These are phyloP conservation scores for Ashbya aceris DNA, from an alignment of 1,139 yeast genomes.

Conservation along the genomic window DNA sequence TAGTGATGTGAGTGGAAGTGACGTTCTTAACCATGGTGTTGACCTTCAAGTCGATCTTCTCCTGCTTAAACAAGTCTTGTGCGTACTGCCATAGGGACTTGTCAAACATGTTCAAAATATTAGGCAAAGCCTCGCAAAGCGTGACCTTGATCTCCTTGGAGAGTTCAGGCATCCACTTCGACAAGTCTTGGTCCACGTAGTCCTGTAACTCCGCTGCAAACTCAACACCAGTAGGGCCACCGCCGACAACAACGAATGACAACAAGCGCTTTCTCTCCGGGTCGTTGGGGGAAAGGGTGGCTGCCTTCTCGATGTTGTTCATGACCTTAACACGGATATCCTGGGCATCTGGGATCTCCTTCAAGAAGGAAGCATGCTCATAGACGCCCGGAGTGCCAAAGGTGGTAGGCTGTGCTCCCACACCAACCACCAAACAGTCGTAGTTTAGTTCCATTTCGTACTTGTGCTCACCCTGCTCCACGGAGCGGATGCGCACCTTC, in stretches of 20 bases:
- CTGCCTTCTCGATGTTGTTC: constrained; percentile 67
- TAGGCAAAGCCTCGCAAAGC: constrained; percentile 84
- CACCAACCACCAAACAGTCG: constrained; percentile 72
- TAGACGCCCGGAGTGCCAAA: constrained; percentile 77
- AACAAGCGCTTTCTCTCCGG: constrained; percentile 67
- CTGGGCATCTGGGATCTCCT: constrained; percentile 75
- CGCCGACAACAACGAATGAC: constrained; percentile 76
- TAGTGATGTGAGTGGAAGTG: constrained; percentile 55
- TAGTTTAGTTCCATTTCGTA: constrained; percentile 35
- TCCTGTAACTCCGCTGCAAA: constrained; percentile 88
- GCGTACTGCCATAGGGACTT: constrained; percentile 79
- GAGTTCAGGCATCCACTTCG: constrained; percentile 81
- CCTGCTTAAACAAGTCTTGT: constrained; percentile 67
- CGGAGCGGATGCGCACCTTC: constrained; percentile 45
- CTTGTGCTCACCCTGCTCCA: constrained; percentile 32
- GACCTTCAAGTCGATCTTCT: constrained; percentile 67
- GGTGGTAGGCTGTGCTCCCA: constrained; percentile 78
- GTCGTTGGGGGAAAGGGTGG: constrained; percentile 63
- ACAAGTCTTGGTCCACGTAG: constrained; percentile 83
- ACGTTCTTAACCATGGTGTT: constrained; percentile 87
- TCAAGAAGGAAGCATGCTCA: constrained; percentile 71
- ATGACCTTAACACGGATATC: constrained; percentile 67
- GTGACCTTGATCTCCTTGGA: constrained; percentile 74
- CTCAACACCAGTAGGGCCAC: constrained; percentile 92
- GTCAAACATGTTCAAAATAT: constrained; percentile 81